Base-by-base conservation (phyloP, 2,329 filamentous ascomycete genomes). In the Sarocladiaceae sp. region DNA sequence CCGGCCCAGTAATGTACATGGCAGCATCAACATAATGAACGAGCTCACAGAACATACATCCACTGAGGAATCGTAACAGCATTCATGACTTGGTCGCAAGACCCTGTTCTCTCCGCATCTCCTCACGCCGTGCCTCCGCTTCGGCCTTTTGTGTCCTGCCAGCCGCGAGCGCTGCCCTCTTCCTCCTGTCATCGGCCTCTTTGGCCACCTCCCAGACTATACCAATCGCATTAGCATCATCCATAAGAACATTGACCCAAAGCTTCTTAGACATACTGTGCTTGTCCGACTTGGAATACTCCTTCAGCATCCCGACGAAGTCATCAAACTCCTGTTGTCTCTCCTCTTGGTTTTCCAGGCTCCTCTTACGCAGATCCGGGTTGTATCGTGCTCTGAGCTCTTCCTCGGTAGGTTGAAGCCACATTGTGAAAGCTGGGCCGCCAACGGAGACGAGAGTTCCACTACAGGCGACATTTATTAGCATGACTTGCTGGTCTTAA, bases 371-470 rank as follows among this genome's bases (percentile, higher is more conserved):
- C n/a, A 99, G 80, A 29, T 97, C 94, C 1, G 93, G 93, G 69
- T 93, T 97, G 74, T 97, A 97, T 70, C 80, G 84, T 74, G 90
- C 78, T 76, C 95, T 91, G 37, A 99, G 79, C 72, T 97, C 91
- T 70, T 97, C 94, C 61, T 97, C 91, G 12, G 88, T 87, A 2
- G 94, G 94, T 42, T 81, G 81, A 44, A 95, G 73, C 68, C 84
- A 96, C 71, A 86, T 82, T 39, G 93, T 87, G 51, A 97, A 74
- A 15, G 87, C 86, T 22, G 94, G 94, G 3, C 94, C 94, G 50
- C 94, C 94, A 54, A 97, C 78, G 63, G 83, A 86, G 60, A 94
- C 76, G 44, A 77, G 70, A 37, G 76, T 77, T 60, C 88, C 89
- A 54, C 92, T 97, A 62, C 57, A 52, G 3, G 39, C 29, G 18